A percentile compares a stretch with the other conserved stretches of the same genome.
Conservation (phyloP, 257 asterid genomes). For the Misopates orontium region DNA sequence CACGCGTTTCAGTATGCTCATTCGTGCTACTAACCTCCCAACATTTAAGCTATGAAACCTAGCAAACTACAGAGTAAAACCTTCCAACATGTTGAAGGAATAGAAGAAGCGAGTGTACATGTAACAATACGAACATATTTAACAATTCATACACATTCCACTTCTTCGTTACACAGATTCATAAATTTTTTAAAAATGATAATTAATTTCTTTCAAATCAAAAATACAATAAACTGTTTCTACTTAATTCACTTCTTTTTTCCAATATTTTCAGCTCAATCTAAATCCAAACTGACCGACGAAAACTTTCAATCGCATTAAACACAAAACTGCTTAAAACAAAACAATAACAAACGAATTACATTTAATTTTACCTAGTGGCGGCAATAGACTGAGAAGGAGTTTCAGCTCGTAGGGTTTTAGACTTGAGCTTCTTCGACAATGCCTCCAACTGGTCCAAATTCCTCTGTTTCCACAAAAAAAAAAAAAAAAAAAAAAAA, state of each 20-base stretch:
- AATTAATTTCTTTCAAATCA: background rate
- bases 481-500: constrained; percentile 10
- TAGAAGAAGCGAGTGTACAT: no score
- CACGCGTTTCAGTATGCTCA: background rate
- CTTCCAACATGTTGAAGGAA: no score
- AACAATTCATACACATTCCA: background rate
- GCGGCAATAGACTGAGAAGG: constrained; percentile 96
- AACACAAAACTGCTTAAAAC: background rate
- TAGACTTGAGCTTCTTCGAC: constrained; percentile 90
- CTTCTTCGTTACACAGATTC: background rate
- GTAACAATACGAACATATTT: no score
- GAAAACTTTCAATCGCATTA: no score
- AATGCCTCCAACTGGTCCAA: constrained; percentile 95
- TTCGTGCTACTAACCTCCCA: background rate
- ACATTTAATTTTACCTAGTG: constrained; percentile 52
- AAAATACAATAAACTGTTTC: background rate
- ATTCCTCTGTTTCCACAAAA: constrained; percentile 62
- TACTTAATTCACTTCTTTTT: background rate
- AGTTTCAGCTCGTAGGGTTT: constrained; percentile 87
- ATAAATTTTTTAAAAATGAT: background rate
- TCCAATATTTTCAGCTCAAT: background rate
- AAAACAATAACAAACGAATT: background rate
- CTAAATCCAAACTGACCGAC: no score
- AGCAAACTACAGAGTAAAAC: no score
- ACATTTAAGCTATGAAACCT: background rate